Base-by-base conservation (phyloP, 2,329 filamentous ascomycete genomes). In the Elsinoe fawcettii region DNA sequence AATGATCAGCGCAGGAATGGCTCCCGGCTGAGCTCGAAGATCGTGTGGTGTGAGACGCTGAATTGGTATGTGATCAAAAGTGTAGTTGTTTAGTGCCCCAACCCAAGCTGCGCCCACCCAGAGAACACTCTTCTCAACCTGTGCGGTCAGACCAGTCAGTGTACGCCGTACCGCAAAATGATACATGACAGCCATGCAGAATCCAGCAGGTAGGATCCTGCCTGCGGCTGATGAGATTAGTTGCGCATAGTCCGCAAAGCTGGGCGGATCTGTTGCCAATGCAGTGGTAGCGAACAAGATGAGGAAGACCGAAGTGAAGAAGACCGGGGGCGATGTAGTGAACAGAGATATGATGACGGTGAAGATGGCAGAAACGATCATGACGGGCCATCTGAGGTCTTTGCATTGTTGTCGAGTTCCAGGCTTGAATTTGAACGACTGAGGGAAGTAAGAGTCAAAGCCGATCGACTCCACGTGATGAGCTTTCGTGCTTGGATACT, bases 51-150 rank as follows among this genome's bases (percentile, higher is more conserved):
- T 97, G n/a, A 99, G 79, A 2, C 93, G 86, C 70, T 90, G 84
- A 63, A 99, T 93, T 0, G 93, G 93, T 60, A 99, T 96, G 73
- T 88, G 87, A 65, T 90, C 87, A 66, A 99, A 89, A 0, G 93
- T 97, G 72, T 96, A 95, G 72, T 97, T 97, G 66, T 92, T 92
- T 63, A 99, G 74, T 1, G 89, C 86, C 14, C 91, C 93, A 37
- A 96, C 83, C 87, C 95, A 99, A 67, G 87, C 90, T 6, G 84
- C 86, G 1, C 91, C 91, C 0, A 99, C 77, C 87, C 90, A 97
- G 25, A 97, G 77, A 2, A 97, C 72, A 0, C 90, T 88, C 76
- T 95, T 96, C 67, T 96, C 92, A 43, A 96, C 65, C 67, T 96
- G 92, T 0, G 91, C 90, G 0, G 82, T 86, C 1, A 96, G 78